Evolutionary conservation across 2,329 filamentous ascomycete species (phyloP).

Genomic region (Clarireedia monteithiana): DNA sequence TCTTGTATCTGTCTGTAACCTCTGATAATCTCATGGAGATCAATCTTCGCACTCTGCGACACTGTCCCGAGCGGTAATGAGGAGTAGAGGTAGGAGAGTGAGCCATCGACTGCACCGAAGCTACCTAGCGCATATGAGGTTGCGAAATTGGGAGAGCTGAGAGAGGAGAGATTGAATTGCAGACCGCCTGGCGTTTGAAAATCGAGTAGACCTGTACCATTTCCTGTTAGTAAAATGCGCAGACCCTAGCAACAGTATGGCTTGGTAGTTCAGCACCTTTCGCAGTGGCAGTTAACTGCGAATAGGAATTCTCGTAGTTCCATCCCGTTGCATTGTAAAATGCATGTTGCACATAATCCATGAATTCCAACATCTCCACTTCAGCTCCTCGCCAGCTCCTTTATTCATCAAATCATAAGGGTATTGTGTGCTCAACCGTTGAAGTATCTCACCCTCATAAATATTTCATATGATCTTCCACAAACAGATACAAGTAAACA

Average conservation of each 20-base stretch:
- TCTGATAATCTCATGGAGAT: slow-evolving; percentile 68
- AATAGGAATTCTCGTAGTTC: slow-evolving; percentile 89
- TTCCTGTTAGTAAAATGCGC: slow-evolving; percentile 15
- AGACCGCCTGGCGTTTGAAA: slow-evolving; percentile 81
- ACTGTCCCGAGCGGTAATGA: slow-evolving; percentile 65
- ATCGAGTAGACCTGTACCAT: slow-evolving; percentile 64
- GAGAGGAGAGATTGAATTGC: slow-evolving; percentile 79
- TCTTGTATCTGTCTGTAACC: slow-evolving; percentile 76
- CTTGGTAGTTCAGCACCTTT: slow-evolving; percentile 47
- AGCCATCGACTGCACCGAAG: slow-evolving; percentile 87
- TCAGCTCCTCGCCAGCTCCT: background rate
- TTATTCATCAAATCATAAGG: no score
- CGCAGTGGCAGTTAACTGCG: slow-evolving; percentile 73
- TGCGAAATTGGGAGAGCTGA: slow-evolving; percentile 87
- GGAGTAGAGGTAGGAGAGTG: slow-evolving; percentile 94
- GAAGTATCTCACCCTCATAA: no score
- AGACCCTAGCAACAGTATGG: background rate
- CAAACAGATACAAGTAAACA: background rate
- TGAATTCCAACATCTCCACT: slow-evolving; percentile 76
- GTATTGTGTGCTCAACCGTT: no score
- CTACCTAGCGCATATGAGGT: slow-evolving; percentile 89
- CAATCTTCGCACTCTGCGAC: slow-evolving; percentile 66
- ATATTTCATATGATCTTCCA: no score
- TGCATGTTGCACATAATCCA: slow-evolving; percentile 91
- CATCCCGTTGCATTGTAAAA: slow-evolving; percentile 83